Conservation (phyloP, 208 protist genomes). For the Naegleria fowleri region DNA sequence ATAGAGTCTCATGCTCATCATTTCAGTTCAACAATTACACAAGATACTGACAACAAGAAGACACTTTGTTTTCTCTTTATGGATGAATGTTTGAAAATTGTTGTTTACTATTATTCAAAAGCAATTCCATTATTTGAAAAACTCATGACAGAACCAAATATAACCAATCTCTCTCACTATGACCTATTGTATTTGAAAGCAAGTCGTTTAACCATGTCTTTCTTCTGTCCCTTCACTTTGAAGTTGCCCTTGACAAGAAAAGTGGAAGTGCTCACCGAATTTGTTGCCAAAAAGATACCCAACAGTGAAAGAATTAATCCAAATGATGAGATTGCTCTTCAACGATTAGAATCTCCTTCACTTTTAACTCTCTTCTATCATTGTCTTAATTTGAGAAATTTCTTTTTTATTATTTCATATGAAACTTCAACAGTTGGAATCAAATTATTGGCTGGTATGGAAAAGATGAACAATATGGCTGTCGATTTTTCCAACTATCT, state of each 20-base stretch:
- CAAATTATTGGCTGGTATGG: not conserved
- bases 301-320: not conserved
- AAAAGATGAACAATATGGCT: not conserved
- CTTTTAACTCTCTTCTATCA: not conserved
- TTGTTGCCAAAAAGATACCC: not conserved
- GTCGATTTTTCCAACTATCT: too few relatives aligned
- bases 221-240: not conserved
- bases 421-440: not conserved
- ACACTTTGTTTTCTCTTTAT: not conserved
- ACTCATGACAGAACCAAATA: not conserved
- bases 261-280: not conserved
- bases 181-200: not conserved
- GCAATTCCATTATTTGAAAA: not conserved
- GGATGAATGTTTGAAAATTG: not conserved
- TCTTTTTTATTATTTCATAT: not conserved
- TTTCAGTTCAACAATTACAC: not conserved
- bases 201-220: not conserved
- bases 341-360: not conserved
- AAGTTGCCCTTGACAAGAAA: not conserved
- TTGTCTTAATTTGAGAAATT: not conserved
- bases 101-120: not conserved
- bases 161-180: too few relatives aligned
- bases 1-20: not conserved
- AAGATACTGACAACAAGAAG: not conserved
- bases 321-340: not conserved